Evolutionary conservation across 345 rosid species (phyloP).

Genomic region (Salix caprea): DNA sequence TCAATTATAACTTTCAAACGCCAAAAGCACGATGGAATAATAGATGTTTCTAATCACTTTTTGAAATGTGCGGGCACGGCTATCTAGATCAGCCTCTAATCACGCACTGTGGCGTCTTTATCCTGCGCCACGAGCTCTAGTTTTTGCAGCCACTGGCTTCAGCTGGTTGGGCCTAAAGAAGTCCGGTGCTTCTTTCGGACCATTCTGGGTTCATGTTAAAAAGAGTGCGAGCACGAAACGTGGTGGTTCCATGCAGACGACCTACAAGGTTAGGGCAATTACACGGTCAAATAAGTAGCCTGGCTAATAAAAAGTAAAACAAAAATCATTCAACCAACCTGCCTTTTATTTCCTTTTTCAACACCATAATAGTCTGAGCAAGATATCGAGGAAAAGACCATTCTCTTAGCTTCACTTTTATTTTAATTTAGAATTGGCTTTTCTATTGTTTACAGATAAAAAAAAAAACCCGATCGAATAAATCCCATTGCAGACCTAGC

Average conservation of each 20-base stretch:
- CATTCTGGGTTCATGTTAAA: neutral
- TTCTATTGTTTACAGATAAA: neutral
- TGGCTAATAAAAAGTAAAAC: conserved; percentile 11
- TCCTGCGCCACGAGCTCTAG: conserved; percentile 1
- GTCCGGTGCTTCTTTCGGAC: conserved; percentile 1
- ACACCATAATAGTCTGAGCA: conserved; percentile 6
- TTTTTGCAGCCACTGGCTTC: conserved; percentile 14
- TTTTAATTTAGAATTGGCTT: neutral
- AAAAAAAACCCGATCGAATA: neutral
- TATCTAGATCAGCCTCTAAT: conserved; percentile 18
- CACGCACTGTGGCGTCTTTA: neutral
- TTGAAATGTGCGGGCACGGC: conserved; percentile 26
- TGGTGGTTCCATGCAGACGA: neutral
- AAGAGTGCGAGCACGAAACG: neutral
- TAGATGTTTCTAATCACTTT: conserved; percentile 30
- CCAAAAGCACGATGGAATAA: conserved; percentile 16
- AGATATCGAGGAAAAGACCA: neutral
- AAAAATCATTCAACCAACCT: conserved; percentile 19
- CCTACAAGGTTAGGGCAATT: neutral
- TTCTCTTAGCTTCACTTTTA: neutral
- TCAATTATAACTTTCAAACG: neutral
- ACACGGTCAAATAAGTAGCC: conserved; percentile 11
- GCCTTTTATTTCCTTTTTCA: conserved; percentile 11
- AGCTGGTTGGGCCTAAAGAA: conserved; percentile 21
- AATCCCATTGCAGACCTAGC: neutral